Evolutionary conservation across 1,284 basidiomycete species (phyloP).

Genomic region (Ganoderma boninense): DNA sequence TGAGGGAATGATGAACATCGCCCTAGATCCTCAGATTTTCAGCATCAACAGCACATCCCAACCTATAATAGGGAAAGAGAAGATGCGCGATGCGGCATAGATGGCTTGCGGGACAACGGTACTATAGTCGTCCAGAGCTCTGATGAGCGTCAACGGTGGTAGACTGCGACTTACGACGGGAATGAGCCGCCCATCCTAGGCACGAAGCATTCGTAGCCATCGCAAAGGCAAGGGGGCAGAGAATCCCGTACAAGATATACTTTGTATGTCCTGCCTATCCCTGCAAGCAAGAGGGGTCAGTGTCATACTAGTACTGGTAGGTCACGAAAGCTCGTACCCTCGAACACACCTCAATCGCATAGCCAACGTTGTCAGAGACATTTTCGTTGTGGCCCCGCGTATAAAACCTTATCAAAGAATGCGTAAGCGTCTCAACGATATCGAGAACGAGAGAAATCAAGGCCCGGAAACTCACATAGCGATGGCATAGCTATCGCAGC

Average conservation of each 20-base stretch:
- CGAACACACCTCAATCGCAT: not conserved
- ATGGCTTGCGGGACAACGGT: slow-evolving; percentile 35
- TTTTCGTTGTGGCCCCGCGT: not conserved
- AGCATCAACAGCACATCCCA: not conserved
- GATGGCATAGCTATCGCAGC: no score
- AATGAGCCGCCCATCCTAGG: slow-evolving; percentile 35
- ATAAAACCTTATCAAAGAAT: not conserved
- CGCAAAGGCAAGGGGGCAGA: slow-evolving; percentile 33
- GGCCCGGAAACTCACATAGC: no score
- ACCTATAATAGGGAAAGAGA: slow-evolving; percentile 32
- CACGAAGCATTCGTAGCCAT: slow-evolving; percentile 33
- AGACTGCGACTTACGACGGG: slow-evolving; percentile 11
- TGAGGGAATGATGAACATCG: not conserved
- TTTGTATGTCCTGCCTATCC: slow-evolving; percentile 27
- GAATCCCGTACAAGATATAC: slow-evolving; percentile 37
- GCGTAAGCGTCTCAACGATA: not conserved
- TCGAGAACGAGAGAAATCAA: not conserved
- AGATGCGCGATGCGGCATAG: slow-evolving; percentile 37
- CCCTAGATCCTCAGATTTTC: not conserved
- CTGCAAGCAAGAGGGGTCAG: slow-evolving; percentile 24
- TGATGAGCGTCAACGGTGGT: not conserved
- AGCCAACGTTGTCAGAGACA: not conserved
- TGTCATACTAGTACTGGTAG: no score
- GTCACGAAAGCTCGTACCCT: not conserved
- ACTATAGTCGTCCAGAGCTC: slow-evolving; percentile 11